These are phyloP conservation scores for Bjerkandera adusta DNA, from an alignment of 1,284 basidiomycete species.

Conservation along the genomic window DNA sequence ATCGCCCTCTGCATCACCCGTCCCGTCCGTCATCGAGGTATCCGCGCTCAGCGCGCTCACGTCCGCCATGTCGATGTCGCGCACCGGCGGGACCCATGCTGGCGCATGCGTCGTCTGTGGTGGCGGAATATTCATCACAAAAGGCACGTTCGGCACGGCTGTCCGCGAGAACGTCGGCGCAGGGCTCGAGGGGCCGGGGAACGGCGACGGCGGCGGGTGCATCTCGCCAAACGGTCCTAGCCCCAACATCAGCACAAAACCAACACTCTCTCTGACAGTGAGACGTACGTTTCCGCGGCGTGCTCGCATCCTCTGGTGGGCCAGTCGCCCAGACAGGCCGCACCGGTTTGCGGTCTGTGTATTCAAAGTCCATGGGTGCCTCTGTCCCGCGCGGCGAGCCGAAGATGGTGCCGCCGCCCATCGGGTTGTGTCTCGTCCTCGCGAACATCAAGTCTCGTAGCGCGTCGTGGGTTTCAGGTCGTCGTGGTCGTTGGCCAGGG, in stretches of 20 bases:
- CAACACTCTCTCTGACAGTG: background rate
- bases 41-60: constrained; percentile 47
- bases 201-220: constrained; percentile 42
- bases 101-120: constrained; percentile 45
- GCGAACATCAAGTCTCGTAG: background rate
- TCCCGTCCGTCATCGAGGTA: constrained; percentile 25
- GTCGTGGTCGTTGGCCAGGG: background rate
- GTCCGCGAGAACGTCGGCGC: constrained; percentile 59
- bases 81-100: constrained; percentile 63
- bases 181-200: constrained; percentile 32
- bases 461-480: background rate
- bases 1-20: constrained; percentile 24
- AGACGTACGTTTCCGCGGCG: constrained; percentile 63
- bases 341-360: constrained; percentile 48
- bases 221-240: constrained; percentile 56
- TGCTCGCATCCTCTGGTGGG: constrained; percentile 38
- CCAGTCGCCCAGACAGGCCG: constrained; percentile 55
- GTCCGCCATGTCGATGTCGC: constrained; percentile 74
- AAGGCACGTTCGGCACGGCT: constrained; percentile 63
- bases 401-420: no score
- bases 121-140: constrained; percentile 61
- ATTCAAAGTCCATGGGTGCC: constrained; percentile 81
- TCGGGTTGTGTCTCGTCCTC: background rate
- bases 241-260: background rate
- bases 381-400: constrained; percentile 54